A percentile compares a stretch with the other conserved stretches of the same genome.
These are phyloP conservation scores for Endothia cerciana DNA, from an alignment of 2,329 filamentous ascomycete genomes.

Conservation along the genomic window DNA sequence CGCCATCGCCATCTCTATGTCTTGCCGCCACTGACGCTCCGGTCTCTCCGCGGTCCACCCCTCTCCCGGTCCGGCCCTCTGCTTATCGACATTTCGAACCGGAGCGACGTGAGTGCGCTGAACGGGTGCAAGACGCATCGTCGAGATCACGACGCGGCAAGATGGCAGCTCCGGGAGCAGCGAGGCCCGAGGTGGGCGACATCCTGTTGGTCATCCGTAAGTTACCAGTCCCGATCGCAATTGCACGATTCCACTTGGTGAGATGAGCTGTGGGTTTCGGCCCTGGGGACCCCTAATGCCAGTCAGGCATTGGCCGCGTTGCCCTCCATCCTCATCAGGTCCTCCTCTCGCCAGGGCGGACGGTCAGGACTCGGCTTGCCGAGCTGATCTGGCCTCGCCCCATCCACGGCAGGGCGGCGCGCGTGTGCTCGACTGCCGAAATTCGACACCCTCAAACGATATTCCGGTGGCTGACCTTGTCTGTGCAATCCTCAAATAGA, in stretches of 20 bases:
- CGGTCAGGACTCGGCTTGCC: neutral
- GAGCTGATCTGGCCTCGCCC: neutral
- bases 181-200: slow-evolving; percentile 66
- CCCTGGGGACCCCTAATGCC: slow-evolving; percentile 20
- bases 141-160: slow-evolving; percentile 26
- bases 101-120: slow-evolving; percentile 6
- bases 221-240: slow-evolving; percentile 39
- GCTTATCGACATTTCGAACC: neutral
- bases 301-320: slow-evolving; percentile 24
- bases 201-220: slow-evolving; percentile 73
- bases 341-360: neutral
- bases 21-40: slow-evolving; percentile 27
- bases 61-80: slow-evolving; percentile 17
- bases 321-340: slow-evolving; percentile 6
- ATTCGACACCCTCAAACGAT: slow-evolving; percentile 1
- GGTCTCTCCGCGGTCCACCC: slow-evolving; percentile 24
- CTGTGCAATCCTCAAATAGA: slow-evolving; percentile 54
- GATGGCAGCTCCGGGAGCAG: slow-evolving; percentile 41
- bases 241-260: slow-evolving; percentile 23
- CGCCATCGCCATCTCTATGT: slow-evolving; percentile 25
- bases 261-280: slow-evolving; percentile 31
- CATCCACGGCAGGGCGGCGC: slow-evolving; percentile 13
- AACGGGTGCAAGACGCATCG: slow-evolving; percentile 9
- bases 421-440: slow-evolving; percentile 23
- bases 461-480: slow-evolving; percentile 24